Evolutionary conservation across 1,139 yeast genomes (phyloP), one percentile per base, ranked within the genome.

Genomic region (Pichia sp.): DNA sequence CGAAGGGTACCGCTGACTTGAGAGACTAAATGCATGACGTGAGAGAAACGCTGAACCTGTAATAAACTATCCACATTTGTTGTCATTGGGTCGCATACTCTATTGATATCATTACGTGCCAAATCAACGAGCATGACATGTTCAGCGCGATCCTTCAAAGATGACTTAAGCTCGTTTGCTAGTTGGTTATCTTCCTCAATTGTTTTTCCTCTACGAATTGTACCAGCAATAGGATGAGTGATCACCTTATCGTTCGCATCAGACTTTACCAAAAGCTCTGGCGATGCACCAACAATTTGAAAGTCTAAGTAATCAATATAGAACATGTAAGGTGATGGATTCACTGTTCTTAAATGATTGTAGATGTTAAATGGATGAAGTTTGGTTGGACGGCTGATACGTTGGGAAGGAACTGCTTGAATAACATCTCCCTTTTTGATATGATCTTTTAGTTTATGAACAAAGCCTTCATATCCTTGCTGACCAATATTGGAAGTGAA

Each of bases 191-290:
- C 98, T 58, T 91, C 97, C 51, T 86, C 94, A 17, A 78, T 67
- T 10, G 97, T 86, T 52, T 74, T 73, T 37, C 98, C 98, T 55
- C 98, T 76, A 51, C 69, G 75, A 40, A 91, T 83, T 3, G 98
- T 91, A 35, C 98, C 98, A 2, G 98, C 98, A 56, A 91, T 91
- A 20, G 98, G 98, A 59, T 91, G 97, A 5, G 97, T 91, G 32
- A 88, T 72, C 22, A 91, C 74, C 49, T 84, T 76, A 45, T 83
- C 78, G 29, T 78, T 68, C 17, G 49, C 45, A 49, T 87, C 96
- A 3, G 85, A 68, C 60, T 85, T 85, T 38, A 91, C 97, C 38
- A 91, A 67, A 41, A 88, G 66, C 58, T 91, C 98, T 1, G 98
- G 98, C 15, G 96, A 86, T 0, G 98, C 98, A 29, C 98, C 98